Percentiles rank a stretch among this genome's conserved stretches.
phyloP scores from a whole-genome alignment of 2,329 filamentous ascomycete genomes.

The Sarocladium kiliense region DNA sequence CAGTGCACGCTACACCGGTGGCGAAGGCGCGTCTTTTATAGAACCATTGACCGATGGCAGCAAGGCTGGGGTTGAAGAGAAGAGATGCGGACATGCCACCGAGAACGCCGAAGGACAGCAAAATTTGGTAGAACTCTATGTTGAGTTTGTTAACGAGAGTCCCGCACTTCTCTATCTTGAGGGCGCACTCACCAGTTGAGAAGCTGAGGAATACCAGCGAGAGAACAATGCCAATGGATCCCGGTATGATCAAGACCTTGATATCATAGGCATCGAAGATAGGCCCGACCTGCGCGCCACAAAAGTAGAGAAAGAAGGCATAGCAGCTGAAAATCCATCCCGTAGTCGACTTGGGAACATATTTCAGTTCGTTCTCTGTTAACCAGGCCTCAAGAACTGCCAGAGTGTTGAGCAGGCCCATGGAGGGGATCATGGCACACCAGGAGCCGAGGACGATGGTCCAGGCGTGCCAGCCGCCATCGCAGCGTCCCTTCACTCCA shows the following conservation, averaged over 20 bases:
- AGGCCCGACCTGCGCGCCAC: constrained; percentile 57
- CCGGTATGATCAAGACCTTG: constrained; percentile 49
- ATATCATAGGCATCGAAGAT: constrained; percentile 67
- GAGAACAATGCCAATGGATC: constrained; percentile 49
- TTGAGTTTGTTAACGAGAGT: background rate
- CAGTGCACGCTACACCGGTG: constrained; percentile 64
- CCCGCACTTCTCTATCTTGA: too few species aligned
- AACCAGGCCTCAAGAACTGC: constrained; percentile 65
- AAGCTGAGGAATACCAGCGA: constrained; percentile 54
- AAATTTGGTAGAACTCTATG: constrained; percentile 62
- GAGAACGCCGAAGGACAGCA: constrained; percentile 62
- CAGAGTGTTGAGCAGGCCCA: constrained; percentile 63
- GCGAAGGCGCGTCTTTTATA: constrained; percentile 57
- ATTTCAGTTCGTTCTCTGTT: constrained; percentile 54
- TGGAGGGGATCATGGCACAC: constrained; percentile 56
- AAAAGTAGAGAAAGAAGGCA: constrained; percentile 65
- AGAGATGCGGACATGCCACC: constrained; percentile 62
- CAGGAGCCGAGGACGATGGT: constrained; percentile 68
- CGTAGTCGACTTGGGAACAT: constrained; percentile 52
- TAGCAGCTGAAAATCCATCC: constrained; percentile 73
- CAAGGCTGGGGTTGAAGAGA: constrained; percentile 64
- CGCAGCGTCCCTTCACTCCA: too few species aligned
- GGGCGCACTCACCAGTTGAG: constrained; percentile 37
- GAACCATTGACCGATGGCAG: constrained; percentile 67
- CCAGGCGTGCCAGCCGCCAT: constrained; percentile 43